These are phyloP conservation scores for Lasiodiplodia hormozganensis DNA, from an alignment of 2,329 filamentous ascomycete genomes.

Conservation along the genomic window DNA sequence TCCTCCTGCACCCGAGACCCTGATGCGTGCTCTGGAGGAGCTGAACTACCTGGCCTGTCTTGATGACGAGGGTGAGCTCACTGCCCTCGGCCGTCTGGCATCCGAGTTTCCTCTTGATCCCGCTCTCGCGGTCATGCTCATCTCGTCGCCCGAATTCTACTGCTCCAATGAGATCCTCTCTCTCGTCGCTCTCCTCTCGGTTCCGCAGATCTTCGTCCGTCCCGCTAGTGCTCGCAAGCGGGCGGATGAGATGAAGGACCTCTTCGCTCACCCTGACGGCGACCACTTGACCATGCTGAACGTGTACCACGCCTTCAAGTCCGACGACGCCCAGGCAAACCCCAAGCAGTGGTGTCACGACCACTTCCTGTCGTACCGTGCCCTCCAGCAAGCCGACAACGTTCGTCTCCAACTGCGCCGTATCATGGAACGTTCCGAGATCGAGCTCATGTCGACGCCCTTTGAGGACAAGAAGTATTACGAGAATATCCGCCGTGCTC, in stretches of 20 bases:
- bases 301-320: constrained; percentile 97
- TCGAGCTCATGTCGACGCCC: constrained; percentile 85
- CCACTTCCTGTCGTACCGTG: constrained; percentile 89
- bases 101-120: constrained; percentile 97
- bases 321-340: constrained; percentile 71
- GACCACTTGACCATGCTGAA: constrained; percentile 97
- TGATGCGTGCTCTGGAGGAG: constrained; percentile 97
- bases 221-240: constrained; percentile 85
- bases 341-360: constrained; percentile 94
- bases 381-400: constrained; percentile 90
- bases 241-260: constrained; percentile 95
- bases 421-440: constrained; percentile 92
- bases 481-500: constrained; percentile 90
- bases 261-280: constrained; percentile 91
- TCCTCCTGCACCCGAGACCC: constrained; percentile 93
- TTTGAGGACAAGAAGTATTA: constrained; percentile 98
- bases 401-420: constrained; percentile 89
- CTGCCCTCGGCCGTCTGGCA: constrained; percentile 80
- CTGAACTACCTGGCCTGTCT: constrained; percentile 96
- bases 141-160: constrained; percentile 96
- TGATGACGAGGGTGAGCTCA: constrained; percentile 95
- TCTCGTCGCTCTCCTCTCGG: constrained; percentile 89
- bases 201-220: constrained; percentile 91
- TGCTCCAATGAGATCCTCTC: constrained; percentile 98
- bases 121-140: constrained; percentile 94